Conservation (phyloP, 2,329 filamentous ascomycete species). For the Hirsutella rhossiliensis region DNA sequence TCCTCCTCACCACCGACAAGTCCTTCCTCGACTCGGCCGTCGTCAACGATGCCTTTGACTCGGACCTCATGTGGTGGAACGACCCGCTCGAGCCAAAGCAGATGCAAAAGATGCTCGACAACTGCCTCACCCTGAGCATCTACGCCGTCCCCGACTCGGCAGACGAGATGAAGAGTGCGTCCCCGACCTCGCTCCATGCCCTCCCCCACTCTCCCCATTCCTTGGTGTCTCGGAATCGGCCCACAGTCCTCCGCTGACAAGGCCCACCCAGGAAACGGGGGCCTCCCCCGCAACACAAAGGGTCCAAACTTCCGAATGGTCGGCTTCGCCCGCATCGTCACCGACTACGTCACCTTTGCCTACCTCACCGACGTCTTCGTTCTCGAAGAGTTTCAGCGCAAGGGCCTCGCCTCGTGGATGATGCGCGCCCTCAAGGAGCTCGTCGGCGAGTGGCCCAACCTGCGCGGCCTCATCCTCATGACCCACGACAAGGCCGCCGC, state of each 20-base stretch:
- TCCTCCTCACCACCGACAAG: constrained; percentile 50
- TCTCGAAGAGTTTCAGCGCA: constrained; percentile 42
- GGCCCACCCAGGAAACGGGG: constrained; percentile 15
- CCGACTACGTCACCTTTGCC: constrained; percentile 56
- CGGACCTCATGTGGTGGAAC: constrained; percentile 51
- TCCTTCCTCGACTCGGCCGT: constrained; percentile 39
- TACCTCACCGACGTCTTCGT: constrained; percentile 61
- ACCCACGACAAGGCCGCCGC: constrained; percentile 27
- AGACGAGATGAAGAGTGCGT: constrained; percentile 25
- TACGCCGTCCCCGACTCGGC: constrained; percentile 32
- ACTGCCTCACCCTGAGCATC: constrained; percentile 48
- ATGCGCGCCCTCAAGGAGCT: constrained; percentile 47
- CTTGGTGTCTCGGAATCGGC: background rate
- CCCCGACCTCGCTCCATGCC: too few species aligned
- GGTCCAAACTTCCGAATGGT: constrained; percentile 22
- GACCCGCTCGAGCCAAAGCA: constrained; percentile 33
- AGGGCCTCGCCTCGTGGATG: constrained; percentile 54
- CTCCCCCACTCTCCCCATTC: background rate
- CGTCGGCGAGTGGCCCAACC: constrained; percentile 40
- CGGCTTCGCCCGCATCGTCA: constrained; percentile 44
- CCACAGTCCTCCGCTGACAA: background rate
- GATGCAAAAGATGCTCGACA: constrained; percentile 39
- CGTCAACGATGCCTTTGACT: constrained; percentile 42
- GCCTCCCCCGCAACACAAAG: constrained; percentile 14
- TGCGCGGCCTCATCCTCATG: constrained; percentile 48